Conservation (phyloP, 2,329 filamentous ascomycete species). For the Fusarium pininemorale region DNA sequence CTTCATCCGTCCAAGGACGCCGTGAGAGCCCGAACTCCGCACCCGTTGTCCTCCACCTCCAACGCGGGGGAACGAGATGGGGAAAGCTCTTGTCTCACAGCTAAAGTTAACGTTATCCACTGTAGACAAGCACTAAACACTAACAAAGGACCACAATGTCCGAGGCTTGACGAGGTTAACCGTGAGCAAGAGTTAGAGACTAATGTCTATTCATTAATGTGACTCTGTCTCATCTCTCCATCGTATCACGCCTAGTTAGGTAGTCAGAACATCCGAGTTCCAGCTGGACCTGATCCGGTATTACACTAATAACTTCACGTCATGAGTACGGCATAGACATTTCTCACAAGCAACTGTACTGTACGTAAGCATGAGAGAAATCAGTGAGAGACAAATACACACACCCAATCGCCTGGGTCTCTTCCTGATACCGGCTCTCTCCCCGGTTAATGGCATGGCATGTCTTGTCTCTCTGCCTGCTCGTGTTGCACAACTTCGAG, state of each 20-base stretch:
- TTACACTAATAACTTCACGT: constrained; percentile 1
- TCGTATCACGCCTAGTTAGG: constrained; percentile 10
- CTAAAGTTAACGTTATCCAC: constrained; percentile 5
- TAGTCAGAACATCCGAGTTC: constrained; percentile 5
- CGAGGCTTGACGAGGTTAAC: constrained; percentile 13
- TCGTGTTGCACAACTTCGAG: constrained; percentile 13
- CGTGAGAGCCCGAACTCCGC: constrained; percentile 18
- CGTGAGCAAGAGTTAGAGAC: neutral
- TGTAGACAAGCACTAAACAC: constrained; percentile 5
- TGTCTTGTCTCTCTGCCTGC: constrained; percentile 3
- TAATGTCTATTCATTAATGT: neutral
- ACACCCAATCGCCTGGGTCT: constrained; percentile 21
- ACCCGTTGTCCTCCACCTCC: constrained; percentile 14
- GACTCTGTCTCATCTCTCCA: constrained; percentile 21
- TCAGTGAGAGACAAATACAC: neutral
- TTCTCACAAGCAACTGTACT: neutral
- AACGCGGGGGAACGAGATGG: constrained; percentile 21
- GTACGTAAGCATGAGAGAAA: neutral
- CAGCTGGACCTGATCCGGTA: neutral
- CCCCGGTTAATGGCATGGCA: constrained; percentile 26
- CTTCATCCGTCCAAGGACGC: constrained; percentile 20
- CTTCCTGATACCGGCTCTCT: constrained; percentile 14
- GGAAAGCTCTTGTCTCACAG: constrained; percentile 13
- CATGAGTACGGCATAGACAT: constrained; percentile 2
- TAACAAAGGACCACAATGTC: neutral